Percentiles rank a stretch among this genome's conserved stretches.
These are phyloP conservation scores for Calycina herbarum DNA, from an alignment of 2,329 filamentous ascomycete genomes.

Conservation along the genomic window DNA sequence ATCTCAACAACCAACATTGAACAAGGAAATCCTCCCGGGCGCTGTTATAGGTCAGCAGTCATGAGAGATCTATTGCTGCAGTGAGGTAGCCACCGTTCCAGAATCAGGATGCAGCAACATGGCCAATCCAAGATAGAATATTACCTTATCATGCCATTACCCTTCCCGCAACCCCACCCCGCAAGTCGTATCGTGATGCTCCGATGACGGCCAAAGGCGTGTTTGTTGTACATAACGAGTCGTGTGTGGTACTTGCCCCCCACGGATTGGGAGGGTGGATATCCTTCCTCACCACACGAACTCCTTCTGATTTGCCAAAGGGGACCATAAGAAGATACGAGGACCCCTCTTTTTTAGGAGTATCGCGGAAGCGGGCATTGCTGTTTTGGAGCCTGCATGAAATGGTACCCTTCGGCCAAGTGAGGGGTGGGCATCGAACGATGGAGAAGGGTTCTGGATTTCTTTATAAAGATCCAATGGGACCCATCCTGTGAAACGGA, in stretches of 20 bases:
- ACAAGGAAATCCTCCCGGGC: background rate
- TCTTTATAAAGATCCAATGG: background rate
- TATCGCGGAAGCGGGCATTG: background rate
- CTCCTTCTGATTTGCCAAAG: background rate
- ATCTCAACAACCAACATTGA: background rate
- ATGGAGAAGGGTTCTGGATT: background rate
- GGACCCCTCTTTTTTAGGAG: background rate
- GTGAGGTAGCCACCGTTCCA: background rate
- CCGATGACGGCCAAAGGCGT: background rate
- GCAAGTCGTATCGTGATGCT: background rate
- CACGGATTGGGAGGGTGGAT: background rate
- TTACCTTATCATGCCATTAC: conserved; percentile 7
- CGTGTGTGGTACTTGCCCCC: background rate
- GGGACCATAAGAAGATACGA: background rate
- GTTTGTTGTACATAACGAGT: conserved; percentile 3
- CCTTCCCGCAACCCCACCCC: background rate
- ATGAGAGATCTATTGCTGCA: background rate
- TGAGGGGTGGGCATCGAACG: background rate
- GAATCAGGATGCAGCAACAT: background rate
- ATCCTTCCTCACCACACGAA: background rate
- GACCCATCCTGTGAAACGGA: background rate
- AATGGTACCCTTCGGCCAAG: background rate
- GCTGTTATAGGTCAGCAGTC: conserved; percentile 4
- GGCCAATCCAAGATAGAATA: background rate
- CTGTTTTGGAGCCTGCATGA: background rate